These are phyloP conservation scores for Colletotrichum eremochloae DNA, from an alignment of 2,329 filamentous ascomycete genomes.

Conservation along the genomic window DNA sequence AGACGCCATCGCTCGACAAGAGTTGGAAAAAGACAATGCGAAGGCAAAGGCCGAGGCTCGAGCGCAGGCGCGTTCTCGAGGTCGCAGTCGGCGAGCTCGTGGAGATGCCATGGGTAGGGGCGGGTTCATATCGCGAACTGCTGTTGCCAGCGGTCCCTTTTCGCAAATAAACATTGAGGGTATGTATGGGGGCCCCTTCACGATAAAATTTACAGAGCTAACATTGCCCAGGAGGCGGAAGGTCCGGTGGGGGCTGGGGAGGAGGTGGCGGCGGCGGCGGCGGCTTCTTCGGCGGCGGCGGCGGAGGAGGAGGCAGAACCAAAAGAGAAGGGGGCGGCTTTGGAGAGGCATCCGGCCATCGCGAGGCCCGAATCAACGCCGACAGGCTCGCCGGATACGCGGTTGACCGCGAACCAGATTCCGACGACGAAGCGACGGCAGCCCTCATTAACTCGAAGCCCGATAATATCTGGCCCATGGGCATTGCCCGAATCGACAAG, in stretches of 20 bases:
- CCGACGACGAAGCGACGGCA: constrained; percentile 45
- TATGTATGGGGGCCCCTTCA: background rate
- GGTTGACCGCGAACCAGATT: constrained; percentile 46
- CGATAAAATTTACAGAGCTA: background rate
- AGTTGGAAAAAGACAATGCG: constrained; percentile 56
- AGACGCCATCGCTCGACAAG: constrained; percentile 60
- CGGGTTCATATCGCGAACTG: constrained; percentile 52
- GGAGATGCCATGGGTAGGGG: constrained; percentile 61
- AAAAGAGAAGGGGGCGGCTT: constrained; percentile 56
- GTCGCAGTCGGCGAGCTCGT: constrained; percentile 58
- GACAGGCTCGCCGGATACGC: constrained; percentile 65
- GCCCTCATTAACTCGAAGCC: constrained; percentile 41
- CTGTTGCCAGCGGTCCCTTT: constrained; percentile 57
- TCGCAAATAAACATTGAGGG: constrained; percentile 46
- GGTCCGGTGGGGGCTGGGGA: constrained; percentile 38
- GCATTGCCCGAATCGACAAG: constrained; percentile 67
- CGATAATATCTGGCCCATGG: constrained; percentile 62
- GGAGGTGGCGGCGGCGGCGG: constrained; percentile 42
- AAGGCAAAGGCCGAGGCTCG: constrained; percentile 43
- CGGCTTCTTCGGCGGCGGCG: constrained; percentile 46
- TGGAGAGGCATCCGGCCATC: constrained; percentile 51
- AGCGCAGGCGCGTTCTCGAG: constrained; percentile 41
- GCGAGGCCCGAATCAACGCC: constrained; percentile 67
- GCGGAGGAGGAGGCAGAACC: constrained; percentile 44
- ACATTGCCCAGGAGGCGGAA: constrained; percentile 40